Percentiles rank a stretch among this genome's conserved stretches.
Evolutionary conservation across 2,329 filamentous ascomycete genomes (phyloP).

Genomic region (Xylaria sp.): DNA sequence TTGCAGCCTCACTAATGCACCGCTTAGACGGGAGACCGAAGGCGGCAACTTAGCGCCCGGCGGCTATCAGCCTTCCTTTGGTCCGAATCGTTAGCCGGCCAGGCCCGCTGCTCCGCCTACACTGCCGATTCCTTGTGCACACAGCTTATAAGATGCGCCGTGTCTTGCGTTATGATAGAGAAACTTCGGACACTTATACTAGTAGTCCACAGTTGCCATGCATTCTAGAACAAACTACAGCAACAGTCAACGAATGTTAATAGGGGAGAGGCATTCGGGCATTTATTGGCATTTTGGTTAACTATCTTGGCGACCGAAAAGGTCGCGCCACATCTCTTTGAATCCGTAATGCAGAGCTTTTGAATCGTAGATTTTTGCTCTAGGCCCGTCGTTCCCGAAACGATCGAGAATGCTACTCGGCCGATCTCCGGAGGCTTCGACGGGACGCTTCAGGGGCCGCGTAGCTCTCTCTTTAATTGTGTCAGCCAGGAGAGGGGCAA

Average conservation of each 20-base stretch:
- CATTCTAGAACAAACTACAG: neutral
- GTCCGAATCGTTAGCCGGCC: constrained; percentile 33
- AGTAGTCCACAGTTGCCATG: neutral
- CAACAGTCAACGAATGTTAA: neutral
- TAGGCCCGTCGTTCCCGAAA: constrained; percentile 62
- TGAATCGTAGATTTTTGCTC: constrained; percentile 77
- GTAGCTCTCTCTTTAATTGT: constrained; percentile 77
- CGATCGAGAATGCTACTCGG: constrained; percentile 69
- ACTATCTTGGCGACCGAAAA: constrained; percentile 58
- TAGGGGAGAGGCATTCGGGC: neutral
- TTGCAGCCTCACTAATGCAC: constrained; percentile 11
- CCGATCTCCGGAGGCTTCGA: constrained; percentile 54
- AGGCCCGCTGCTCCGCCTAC: constrained; percentile 14
- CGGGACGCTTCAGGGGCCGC: constrained; percentile 55
- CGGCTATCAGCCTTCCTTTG: constrained; percentile 33
- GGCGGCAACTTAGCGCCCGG: neutral
- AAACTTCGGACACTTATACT: too few relatives aligned
- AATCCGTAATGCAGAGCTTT: constrained; percentile 83
- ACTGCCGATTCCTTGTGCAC: neutral
- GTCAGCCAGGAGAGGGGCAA: constrained; percentile 78
- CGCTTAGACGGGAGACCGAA: constrained; percentile 13
- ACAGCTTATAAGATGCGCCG: neutral
- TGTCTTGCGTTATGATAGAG: neutral
- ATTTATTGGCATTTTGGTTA: constrained; percentile 13
- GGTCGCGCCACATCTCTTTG: constrained; percentile 87